These are phyloP conservation scores for Astrothelium subdiscretum DNA, from an alignment of 495 filamentous ascomycete genomes.

Conservation along the genomic window DNA sequence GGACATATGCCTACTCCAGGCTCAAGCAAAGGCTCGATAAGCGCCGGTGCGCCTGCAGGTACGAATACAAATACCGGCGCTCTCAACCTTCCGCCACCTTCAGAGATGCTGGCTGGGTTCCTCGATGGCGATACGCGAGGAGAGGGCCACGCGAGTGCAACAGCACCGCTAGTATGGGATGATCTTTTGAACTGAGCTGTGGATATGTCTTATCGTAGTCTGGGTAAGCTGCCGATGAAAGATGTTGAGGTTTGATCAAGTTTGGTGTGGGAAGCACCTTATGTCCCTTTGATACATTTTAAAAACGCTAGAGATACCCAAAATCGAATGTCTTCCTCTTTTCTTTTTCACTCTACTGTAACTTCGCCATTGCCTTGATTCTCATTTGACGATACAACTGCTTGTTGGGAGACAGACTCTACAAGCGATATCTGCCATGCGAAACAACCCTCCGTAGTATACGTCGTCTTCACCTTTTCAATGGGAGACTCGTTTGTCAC, in stretches of 20 bases:
- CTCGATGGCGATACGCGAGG: conserved; percentile 9
- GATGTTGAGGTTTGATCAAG: too few species aligned
- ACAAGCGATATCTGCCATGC: background rate
- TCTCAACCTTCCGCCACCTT: conserved; percentile 16
- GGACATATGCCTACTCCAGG: background rate
- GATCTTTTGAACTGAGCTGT: conserved; percentile 8
- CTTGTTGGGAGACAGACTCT: too few species aligned
- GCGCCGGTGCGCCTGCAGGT: background rate
- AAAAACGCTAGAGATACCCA: background rate
- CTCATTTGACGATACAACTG: too few species aligned
- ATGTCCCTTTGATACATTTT: too few species aligned
- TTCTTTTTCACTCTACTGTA: background rate
- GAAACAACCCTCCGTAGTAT: conserved; percentile 11
- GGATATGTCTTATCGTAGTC: background rate
- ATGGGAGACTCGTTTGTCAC: conserved; percentile 15
- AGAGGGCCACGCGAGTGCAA: background rate
- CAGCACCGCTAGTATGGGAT: background rate
- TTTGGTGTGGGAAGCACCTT: too few species aligned
- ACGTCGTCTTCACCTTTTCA: conserved; percentile 10
- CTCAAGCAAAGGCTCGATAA: background rate
- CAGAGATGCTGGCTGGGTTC: conserved; percentile 13
- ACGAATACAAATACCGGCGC: conserved; percentile 3
- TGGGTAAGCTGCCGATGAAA: conserved; percentile 5
- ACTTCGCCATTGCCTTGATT: too few species aligned
- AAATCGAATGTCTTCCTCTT: background rate